Percentiles rank a stretch among this genome's conserved stretches.
phyloP scores from a whole-genome alignment of 202 grass and related monocot genomes.

The Zoysia matrella region DNA sequence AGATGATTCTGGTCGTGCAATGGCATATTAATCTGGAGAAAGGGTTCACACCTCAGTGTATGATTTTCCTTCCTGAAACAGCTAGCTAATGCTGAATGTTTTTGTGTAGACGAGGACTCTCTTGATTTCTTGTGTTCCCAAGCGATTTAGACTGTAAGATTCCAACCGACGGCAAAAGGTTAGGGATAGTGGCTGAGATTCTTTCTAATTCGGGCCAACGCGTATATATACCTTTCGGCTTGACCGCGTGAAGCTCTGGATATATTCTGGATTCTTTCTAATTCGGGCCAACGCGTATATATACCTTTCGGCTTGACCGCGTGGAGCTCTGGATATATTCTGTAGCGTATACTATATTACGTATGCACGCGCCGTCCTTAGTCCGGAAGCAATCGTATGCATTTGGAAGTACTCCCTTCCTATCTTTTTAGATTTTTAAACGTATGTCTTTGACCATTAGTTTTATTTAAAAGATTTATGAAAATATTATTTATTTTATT shows the following conservation, averaged over 20 bases:
- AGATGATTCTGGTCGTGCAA: background rate
- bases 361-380: too few relatives aligned
- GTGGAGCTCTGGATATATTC: too few relatives aligned
- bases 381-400: too few relatives aligned
- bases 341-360: too few relatives aligned
- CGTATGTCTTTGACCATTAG: too few relatives aligned
- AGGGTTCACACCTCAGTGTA: conserved; percentile 10
- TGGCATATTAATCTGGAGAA: background rate
- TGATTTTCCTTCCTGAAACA: conserved; percentile 14
- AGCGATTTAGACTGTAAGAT: background rate
- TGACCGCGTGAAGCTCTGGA: too few relatives aligned
- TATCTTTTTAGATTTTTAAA: too few relatives aligned
- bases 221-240: too few relatives aligned
- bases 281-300: background rate
- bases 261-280: conserved; percentile 3
- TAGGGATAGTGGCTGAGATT: conserved; percentile 36
- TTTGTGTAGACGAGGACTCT: conserved; percentile 38
- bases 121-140: conserved; percentile 14
- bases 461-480: too few relatives aligned
- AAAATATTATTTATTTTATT: too few relatives aligned
- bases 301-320: too few relatives aligned
- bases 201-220: conserved; percentile 14
- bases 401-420: too few relatives aligned
- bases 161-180: conserved; percentile 32
- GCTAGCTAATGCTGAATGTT: conserved; percentile 31